These are phyloP conservation scores for Jasminum sambac DNA, from an alignment of 257 asterid species.

Conservation along the genomic window DNA sequence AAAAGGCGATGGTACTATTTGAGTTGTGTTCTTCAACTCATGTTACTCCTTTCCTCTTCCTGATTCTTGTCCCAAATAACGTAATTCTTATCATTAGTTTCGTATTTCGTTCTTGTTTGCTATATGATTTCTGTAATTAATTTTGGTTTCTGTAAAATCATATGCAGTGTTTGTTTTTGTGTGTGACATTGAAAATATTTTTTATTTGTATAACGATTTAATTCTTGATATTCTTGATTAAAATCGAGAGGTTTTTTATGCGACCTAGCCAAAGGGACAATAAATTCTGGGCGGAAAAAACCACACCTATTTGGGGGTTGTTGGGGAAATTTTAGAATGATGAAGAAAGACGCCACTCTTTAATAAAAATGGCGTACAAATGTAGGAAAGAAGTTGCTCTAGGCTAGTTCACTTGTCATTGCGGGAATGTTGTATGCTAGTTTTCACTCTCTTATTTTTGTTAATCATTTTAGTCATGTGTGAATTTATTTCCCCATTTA, in stretches of 20 bases:
- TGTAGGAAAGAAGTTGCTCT: background rate
- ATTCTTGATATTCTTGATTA: background rate
- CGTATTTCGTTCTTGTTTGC: too few relatives aligned
- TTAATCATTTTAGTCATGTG: background rate
- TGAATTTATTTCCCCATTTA: background rate
- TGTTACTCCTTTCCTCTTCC: conserved; percentile 13
- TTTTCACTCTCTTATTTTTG: background rate
- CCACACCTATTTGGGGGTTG: background rate
- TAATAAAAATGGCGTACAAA: background rate
- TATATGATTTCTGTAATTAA: background rate
- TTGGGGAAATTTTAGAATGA: background rate
- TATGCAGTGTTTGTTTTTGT: background rate
- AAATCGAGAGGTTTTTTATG: background rate
- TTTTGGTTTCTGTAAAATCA: too few relatives aligned
- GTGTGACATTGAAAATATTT: background rate
- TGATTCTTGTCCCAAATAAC: background rate
- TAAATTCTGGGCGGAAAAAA: background rate
- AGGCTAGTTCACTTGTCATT: background rate
- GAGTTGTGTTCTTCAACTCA: conserved; percentile 12
- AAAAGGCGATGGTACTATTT: conserved; percentile 44
- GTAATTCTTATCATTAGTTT: too few relatives aligned
- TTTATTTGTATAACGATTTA: background rate
- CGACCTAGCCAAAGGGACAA: background rate
- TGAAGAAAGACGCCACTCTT: too few relatives aligned
- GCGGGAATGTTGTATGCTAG: background rate